Percentiles rank a stretch among this genome's conserved stretches.
Evolutionary conservation across 768 basidiomycete species (phyloP).

Genomic region (Podaxis pistillaris): DNA sequence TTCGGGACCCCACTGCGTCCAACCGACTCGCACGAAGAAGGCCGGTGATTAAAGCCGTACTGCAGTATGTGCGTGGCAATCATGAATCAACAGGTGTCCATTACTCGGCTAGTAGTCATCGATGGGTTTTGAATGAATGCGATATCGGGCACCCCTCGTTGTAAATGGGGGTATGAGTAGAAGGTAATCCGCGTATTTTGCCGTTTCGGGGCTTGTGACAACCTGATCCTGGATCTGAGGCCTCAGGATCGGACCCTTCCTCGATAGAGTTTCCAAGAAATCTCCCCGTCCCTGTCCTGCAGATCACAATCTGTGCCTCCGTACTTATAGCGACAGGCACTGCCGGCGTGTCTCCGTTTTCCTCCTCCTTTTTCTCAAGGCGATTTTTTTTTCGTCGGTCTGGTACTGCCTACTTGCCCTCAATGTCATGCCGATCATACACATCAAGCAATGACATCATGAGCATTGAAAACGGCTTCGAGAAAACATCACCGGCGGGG

Average conservation of each 20-base stretch:
- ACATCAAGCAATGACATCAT: slow-evolving; percentile 2
- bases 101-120: neutral
- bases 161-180: neutral
- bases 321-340: neutral
- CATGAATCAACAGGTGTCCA: neutral
- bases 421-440: neutral
- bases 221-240: neutral
- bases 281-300: neutral
- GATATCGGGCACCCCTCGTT: neutral
- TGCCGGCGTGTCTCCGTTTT: no score
- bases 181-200: neutral
- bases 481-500: neutral
- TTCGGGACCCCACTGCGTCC: no score
- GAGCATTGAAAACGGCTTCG: neutral
- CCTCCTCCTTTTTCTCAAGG: neutral
- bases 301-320: neutral
- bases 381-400: neutral
- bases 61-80: neutral
- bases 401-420: neutral
- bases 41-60: no score
- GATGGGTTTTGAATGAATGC: neutral
- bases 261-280: neutral
- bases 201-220: neutral
- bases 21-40: no score
- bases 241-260: neutral